Evolutionary conservation across 192 early-diverging fungal genomes (phyloP), one percentile per base, ranked within the genome.

Genomic region (Geosiphon pyriformis): DNA sequence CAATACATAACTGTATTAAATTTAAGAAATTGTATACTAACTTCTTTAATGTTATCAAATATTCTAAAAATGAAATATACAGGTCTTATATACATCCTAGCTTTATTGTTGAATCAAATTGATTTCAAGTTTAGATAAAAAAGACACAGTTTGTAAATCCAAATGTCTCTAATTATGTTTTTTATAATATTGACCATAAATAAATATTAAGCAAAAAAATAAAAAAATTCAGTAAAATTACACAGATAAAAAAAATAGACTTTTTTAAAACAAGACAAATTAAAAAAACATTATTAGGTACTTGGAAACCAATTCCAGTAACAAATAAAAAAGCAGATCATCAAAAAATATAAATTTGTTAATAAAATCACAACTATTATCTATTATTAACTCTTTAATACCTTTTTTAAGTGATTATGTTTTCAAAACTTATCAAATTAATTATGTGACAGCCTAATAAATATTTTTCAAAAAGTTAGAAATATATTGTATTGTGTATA

Each of bases 381-480:
- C 53, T 29, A 55, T 55, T 55, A 55, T 55, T 29, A 55, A 55
- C 4, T 55, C 53, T 4, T 55, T 55, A 55, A 55, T 29, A 12
- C 23, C 53, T 4, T 55, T 23, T 26, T 55, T 55, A 55, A 23
- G 23, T 29, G 53, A 55, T 55, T 55, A 12, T 1, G 22, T 55
- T 55, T 55, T 23, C 53, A 23, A 55, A 23, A 23, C 23, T 55
- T 55, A 23, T 55, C 53, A 42, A 42, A 15, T 42, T 10, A 42
- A 42, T 42, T 15, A 10, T 2, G 53, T 4, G 23, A 1, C 2
- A 2, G 23, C 53, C 25, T 55, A 29, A 29, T 23, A 4, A 55
- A 55, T 55, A 55, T 55, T 55, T 23, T 55, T 55, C 53, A 55
- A 55, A 23, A 55, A 11, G 23, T 55, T 55, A 55, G 53, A 55